phyloP scores from a whole-genome alignment of 371 early-diverging fungal species.

The Mucor lusitanicus region DNA sequence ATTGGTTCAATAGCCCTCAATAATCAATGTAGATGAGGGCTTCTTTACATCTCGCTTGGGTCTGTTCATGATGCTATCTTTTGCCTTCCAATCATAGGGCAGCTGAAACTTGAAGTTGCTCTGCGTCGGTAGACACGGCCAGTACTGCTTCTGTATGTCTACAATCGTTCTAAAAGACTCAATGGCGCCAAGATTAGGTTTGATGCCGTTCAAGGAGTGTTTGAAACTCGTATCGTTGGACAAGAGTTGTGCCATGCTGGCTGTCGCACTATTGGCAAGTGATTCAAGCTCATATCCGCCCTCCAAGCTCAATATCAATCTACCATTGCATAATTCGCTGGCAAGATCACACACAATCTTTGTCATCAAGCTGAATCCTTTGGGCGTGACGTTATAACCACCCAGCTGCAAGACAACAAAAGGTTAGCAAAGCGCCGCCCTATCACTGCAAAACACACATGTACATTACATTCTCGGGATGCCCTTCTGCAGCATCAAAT shows the following conservation, averaged over 20 bases:
- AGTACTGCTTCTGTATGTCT: slow-evolving; percentile 50
- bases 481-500: slow-evolving; percentile 68
- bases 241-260: slow-evolving; percentile 47
- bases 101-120: slow-evolving; percentile 52
- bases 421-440: slow-evolving; percentile 6
- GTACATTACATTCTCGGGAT: slow-evolving; percentile 55
- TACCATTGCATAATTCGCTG: slow-evolving; percentile 48
- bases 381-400: slow-evolving; percentile 59
- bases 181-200: slow-evolving; percentile 57
- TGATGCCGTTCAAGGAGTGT: slow-evolving; percentile 52
- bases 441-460: background rate
- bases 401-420: slow-evolving; percentile 51
- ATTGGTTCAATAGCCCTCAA: slow-evolving; percentile 34
- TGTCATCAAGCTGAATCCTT: slow-evolving; percentile 58
- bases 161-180: slow-evolving; percentile 46
- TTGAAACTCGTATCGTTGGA: slow-evolving; percentile 34
- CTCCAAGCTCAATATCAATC: slow-evolving; percentile 56
- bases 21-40: slow-evolving; percentile 28
- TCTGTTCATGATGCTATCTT: slow-evolving; percentile 51
- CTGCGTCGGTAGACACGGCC: slow-evolving; percentile 47
- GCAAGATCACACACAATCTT: slow-evolving; percentile 58
- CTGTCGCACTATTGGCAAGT: slow-evolving; percentile 41
- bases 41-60: slow-evolving; percentile 42
- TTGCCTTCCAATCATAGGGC: slow-evolving; percentile 58
- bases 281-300: slow-evolving; percentile 56